Evolutionary conservation across 1,139 yeast species (phyloP).

Genomic region (Suhomyces chickasaworum): DNA sequence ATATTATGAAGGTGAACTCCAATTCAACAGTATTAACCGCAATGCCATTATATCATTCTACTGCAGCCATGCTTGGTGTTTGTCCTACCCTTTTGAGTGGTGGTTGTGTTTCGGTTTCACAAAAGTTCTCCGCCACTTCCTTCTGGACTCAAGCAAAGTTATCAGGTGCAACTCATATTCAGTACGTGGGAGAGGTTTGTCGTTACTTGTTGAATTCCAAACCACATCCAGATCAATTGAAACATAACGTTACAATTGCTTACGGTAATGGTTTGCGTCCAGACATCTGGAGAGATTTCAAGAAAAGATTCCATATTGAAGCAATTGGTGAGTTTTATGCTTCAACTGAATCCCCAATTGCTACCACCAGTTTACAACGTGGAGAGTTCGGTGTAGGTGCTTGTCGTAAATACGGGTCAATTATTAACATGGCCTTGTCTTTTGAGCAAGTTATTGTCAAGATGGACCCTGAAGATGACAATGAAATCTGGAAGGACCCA

Average conservation of each 20-base stretch:
- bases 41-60: slow-evolving; percentile 95
- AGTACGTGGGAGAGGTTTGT: slow-evolving; percentile 95
- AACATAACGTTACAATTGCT: slow-evolving; percentile 70
- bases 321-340: slow-evolving; percentile 92
- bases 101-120: slow-evolving; percentile 78
- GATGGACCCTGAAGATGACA: slow-evolving; percentile 83
- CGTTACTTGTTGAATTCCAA: slow-evolving; percentile 77
- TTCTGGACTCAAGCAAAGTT: slow-evolving; percentile 90
- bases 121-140: slow-evolving; percentile 79
- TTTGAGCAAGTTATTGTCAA: slow-evolving; percentile 63
- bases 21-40: slow-evolving; percentile 75
- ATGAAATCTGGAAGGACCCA: slow-evolving; percentile 69
- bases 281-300: slow-evolving; percentile 88
- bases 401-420: slow-evolving; percentile 76
- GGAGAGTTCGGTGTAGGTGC: slow-evolving; percentile 90
- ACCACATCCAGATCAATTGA: slow-evolving; percentile 63
- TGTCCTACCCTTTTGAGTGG: slow-evolving; percentile 66
- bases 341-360: slow-evolving; percentile 91
- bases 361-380: slow-evolving; percentile 77
- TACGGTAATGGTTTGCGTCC: slow-evolving; percentile 91
- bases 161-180: slow-evolving; percentile 74
- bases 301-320: slow-evolving; percentile 70
- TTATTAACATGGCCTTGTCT: slow-evolving; percentile 57
- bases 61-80: slow-evolving; percentile 87
- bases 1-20: slow-evolving; percentile 60